Conservation (phyloP, 2,329 filamentous ascomycete genomes). For the Aspergillus fructus region DNA sequence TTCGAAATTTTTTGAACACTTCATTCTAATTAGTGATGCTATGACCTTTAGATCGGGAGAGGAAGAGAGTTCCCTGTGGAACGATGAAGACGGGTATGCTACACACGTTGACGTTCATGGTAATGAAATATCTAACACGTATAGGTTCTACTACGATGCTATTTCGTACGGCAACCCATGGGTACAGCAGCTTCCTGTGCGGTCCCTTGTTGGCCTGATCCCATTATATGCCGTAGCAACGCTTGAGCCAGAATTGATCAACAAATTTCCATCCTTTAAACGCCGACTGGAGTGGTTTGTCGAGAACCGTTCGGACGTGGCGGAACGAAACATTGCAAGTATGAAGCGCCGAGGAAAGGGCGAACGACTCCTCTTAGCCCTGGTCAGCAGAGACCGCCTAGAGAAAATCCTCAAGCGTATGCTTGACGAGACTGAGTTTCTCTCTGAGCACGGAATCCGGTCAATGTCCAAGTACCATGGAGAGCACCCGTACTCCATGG, state of each 20-base stretch:
- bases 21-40: constrained; percentile 95
- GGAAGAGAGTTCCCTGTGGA: constrained; percentile 85
- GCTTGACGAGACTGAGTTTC: constrained; percentile 91
- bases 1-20: constrained; percentile 98
- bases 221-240: constrained; percentile 90
- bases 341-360: constrained; percentile 89
- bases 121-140: constrained; percentile 14
- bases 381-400: constrained; percentile 90
- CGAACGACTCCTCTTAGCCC: constrained; percentile 79
- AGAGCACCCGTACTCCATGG: constrained; percentile 88
- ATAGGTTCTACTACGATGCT: constrained; percentile 91
- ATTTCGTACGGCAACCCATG: constrained; percentile 94
- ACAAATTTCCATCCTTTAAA: constrained; percentile 89
- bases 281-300: constrained; percentile 93
- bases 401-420: constrained; percentile 86
- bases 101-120: background rate
- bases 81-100: constrained; percentile 72
- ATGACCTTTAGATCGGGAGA: constrained; percentile 80
- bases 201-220: constrained; percentile 89
- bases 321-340: constrained; percentile 90
- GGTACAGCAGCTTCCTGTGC: constrained; percentile 87
- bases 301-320: constrained; percentile 79
- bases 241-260: constrained; percentile 88
- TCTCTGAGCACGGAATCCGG: constrained; percentile 85
- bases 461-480: constrained; percentile 91